Percentiles rank a stretch among this genome's conserved stretches.
phyloP scores from a whole-genome alignment of 1,284 basidiomycete genomes.

The Fomitiporia mediterranea region DNA sequence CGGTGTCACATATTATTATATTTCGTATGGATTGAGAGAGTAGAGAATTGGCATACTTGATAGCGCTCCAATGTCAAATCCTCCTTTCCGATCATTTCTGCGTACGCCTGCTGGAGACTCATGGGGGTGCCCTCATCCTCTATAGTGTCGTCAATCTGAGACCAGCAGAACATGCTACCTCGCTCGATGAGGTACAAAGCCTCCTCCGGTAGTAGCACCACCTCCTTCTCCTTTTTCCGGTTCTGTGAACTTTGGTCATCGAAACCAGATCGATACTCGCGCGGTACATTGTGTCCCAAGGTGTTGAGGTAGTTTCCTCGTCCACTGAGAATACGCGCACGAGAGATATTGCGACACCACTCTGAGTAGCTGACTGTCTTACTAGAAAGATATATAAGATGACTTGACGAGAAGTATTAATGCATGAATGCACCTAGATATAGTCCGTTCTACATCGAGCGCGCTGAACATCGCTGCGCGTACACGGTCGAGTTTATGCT shows the following conservation, averaged over 20 bases:
- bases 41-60: slow-evolving; percentile 53
- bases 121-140: slow-evolving; percentile 64
- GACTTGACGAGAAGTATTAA: not conserved
- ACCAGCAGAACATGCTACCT: slow-evolving; percentile 83
- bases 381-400: slow-evolving; percentile 34
- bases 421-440: slow-evolving; percentile 54
- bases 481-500: slow-evolving; percentile 65
- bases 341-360: slow-evolving; percentile 61
- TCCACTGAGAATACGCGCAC: slow-evolving; percentile 62
- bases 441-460: slow-evolving; percentile 66
- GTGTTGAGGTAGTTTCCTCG: slow-evolving; percentile 75
- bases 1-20: not conserved
- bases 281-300: slow-evolving; percentile 71
- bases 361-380: slow-evolving; percentile 71
- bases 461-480: slow-evolving; percentile 83
- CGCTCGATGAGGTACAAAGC: slow-evolving; percentile 89
- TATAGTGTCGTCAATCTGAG: slow-evolving; percentile 30
- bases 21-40: not conserved
- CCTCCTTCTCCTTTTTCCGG: slow-evolving; percentile 47
- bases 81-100: slow-evolving; percentile 76
- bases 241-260: slow-evolving; percentile 21
- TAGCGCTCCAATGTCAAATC: slow-evolving; percentile 80
- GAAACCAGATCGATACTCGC: slow-evolving; percentile 30
- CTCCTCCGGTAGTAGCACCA: slow-evolving; percentile 94
- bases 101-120: slow-evolving; percentile 87